These are phyloP conservation scores for Fusarium sp. DNA, from an alignment of 2,329 filamentous ascomycete genomes.

Conservation along the genomic window DNA sequence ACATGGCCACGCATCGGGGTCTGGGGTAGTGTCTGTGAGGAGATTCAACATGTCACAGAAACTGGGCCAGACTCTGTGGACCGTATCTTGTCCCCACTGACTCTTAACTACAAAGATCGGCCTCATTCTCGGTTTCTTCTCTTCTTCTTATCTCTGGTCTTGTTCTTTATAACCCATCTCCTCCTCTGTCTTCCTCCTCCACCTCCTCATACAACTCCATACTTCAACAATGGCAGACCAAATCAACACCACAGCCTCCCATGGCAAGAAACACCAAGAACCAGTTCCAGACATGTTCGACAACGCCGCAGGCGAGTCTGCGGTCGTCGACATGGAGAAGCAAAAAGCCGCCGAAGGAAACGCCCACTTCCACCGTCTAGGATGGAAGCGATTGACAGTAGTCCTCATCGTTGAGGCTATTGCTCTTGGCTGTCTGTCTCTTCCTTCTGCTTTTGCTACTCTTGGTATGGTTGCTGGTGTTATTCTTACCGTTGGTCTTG, in stretches of 20 bases:
- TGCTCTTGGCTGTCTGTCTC: slow-evolving; percentile 64
- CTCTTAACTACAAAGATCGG: slow-evolving; percentile 27
- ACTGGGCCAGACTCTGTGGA: slow-evolving; percentile 19
- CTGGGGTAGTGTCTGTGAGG: slow-evolving; percentile 35
- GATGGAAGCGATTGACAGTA: slow-evolving; percentile 67
- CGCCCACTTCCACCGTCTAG: slow-evolving; percentile 64
- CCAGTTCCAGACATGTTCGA: slow-evolving; percentile 45
- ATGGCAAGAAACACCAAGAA: slow-evolving; percentile 19
- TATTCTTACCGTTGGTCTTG: slow-evolving; percentile 56
- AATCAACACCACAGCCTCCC: slow-evolving; percentile 24
- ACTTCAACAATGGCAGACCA: slow-evolving; percentile 32
- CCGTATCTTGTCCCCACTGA: slow-evolving; percentile 24
- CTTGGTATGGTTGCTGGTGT: slow-evolving; percentile 66
- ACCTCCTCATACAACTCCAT: background rate
- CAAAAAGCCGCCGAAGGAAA: slow-evolving; percentile 59
- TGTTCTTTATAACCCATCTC: slow-evolving; percentile 8
- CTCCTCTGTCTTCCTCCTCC: background rate
- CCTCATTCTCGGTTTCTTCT: slow-evolving; percentile 36
- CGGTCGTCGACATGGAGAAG: slow-evolving; percentile 61
- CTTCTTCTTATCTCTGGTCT: slow-evolving; percentile 12
- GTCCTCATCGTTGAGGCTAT: slow-evolving; percentile 69
- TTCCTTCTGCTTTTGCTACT: slow-evolving; percentile 63
- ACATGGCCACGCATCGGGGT: slow-evolving; percentile 13
- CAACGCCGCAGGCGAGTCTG: slow-evolving; percentile 47
- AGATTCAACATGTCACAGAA: slow-evolving; percentile 32